These are phyloP conservation scores for Leptographium galeiforme DNA, from an alignment of 2,329 filamentous ascomycete genomes.

Conservation along the genomic window DNA sequence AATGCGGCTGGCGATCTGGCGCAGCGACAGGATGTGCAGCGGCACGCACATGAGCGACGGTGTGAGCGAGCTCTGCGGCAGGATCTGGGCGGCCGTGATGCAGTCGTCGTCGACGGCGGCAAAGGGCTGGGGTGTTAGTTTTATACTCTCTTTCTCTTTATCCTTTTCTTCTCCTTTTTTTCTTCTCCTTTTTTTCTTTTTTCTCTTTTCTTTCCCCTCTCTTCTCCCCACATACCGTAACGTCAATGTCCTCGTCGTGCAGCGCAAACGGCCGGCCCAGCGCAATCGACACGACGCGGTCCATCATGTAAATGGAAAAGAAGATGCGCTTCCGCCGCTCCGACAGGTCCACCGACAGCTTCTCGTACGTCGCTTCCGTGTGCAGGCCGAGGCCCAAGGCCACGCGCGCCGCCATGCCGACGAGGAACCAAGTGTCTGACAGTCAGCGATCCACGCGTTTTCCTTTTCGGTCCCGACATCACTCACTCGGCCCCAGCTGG, in stretches of 20 bases:
- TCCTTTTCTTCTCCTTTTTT: not conserved
- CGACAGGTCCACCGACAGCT: constrained; percentile 18
- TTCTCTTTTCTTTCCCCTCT: too few relatives aligned
- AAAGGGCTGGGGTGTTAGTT: constrained; percentile 19
- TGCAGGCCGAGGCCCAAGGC: constrained; percentile 21
- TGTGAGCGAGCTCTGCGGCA: constrained; percentile 14
- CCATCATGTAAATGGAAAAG: constrained; percentile 36
- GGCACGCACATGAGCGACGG: constrained; percentile 25
- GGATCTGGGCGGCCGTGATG: constrained; percentile 14
- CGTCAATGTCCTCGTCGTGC: constrained; percentile 31
- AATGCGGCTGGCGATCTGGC: constrained; percentile 27
- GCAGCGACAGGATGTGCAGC: constrained; percentile 26
- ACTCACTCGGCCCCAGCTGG: constrained; percentile 24
- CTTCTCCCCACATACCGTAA: constrained; percentile 8
- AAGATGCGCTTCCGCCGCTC: constrained; percentile 29
- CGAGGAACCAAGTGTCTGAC: constrained; percentile 22
- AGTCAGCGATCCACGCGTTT: too few relatives aligned
- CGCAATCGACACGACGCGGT: constrained; percentile 29
- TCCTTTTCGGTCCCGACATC: too few relatives aligned
- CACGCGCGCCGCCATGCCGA: constrained; percentile 28
- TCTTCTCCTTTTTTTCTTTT: too few relatives aligned
- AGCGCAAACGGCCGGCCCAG: constrained; percentile 30
- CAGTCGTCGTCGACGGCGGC: constrained; percentile 22
- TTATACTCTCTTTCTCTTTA: not conserved
- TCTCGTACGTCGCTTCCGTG: constrained; percentile 20